Base-by-base conservation (phyloP, 1,284 basidiomycete genomes). In the Melampsora medusae region DNA sequence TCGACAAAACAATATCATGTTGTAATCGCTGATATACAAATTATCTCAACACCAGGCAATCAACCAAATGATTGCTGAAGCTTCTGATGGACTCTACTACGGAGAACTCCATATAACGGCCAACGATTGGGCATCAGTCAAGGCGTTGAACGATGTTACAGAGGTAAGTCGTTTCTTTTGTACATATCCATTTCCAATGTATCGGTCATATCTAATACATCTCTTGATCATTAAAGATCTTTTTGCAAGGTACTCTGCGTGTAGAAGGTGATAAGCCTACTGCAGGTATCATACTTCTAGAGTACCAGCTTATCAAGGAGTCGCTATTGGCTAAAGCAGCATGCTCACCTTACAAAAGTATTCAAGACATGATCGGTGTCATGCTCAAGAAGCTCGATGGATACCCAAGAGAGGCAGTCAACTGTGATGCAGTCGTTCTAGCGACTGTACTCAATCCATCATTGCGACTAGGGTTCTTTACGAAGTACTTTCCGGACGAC, bases 291-390 rank as follows among this genome's bases (percentile, higher is more conserved):
- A 10, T 67, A 14, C 19, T 33, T 10, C 61, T 42, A 31, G 46
- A 64, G 28, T 64, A 64, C 22, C 61, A 38, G 12, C 42, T 48
- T 31, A 38, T 67, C 65, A 67, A 67, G 25, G 65, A 67, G 17
- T 16, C 46, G 10, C 46, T 67, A n/a, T 48, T 16, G 16, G 50
- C 9, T 9, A 67, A 67, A 48, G 12, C 50, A 10, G 42, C 6
- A 2, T 2, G 1, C 7, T 42, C 65, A 16, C 10, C 22, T 17
- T 7, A 17, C 25, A 2, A 48, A 16, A 38, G 50, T 22, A 22
- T 48, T 14, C 42, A 48, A 17, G 46, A 67, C 50, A 67, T 67
- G 65, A 48, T 48, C 14, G 16, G 50, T 28, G 31, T 48, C 19
- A 67, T 67, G 38, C 33, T 67, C 35, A 46, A 67, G 17, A 17